Evolutionary conservation across 306 rosid genomes (phyloP).

Genomic region (Prunus dulcis): DNA sequence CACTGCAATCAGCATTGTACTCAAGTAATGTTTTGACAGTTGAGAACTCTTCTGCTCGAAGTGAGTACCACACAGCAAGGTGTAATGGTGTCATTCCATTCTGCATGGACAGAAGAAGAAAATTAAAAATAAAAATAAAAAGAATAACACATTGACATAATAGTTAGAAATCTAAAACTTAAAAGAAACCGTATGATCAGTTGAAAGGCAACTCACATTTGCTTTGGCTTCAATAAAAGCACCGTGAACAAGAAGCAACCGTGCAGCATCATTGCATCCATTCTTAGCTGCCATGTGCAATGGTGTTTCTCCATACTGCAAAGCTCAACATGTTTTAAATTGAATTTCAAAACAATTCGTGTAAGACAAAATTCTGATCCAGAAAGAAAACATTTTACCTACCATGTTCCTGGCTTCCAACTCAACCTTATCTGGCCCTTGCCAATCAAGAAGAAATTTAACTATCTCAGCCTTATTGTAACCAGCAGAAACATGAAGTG

Average conservation of each 20-base stretch:
- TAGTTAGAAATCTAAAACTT: slow-evolving; percentile 14
- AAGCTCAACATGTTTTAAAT: slow-evolving; percentile 10
- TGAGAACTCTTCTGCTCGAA: slow-evolving; percentile 64
- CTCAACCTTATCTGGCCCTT: slow-evolving; percentile 62
- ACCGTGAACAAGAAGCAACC: slow-evolving; percentile 66
- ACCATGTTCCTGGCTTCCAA: slow-evolving; percentile 96
- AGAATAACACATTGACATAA: slow-evolving; percentile 14
- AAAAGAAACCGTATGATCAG: slow-evolving; percentile 19
- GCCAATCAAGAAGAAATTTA: slow-evolving; percentile 78
- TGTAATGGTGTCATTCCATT: slow-evolving; percentile 98
- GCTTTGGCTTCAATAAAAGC: slow-evolving; percentile 91
- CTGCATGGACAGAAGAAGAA: slow-evolving; percentile 47
- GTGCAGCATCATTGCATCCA: slow-evolving; percentile 79
- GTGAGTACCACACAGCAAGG: slow-evolving; percentile 95
- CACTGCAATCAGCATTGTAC: slow-evolving; percentile 80
- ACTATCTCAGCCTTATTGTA: slow-evolving; percentile 69
- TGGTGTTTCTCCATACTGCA: slow-evolving; percentile 95
- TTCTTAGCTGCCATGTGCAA: slow-evolving; percentile 95
- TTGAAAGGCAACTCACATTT: slow-evolving; percentile 49
- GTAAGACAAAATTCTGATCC: not conserved
- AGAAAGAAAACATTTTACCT: slow-evolving; percentile 12
- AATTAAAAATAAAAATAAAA: not conserved
- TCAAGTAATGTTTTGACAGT: slow-evolving; percentile 73
- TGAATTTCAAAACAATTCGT: not conserved
- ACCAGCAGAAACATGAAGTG: slow-evolving; percentile 89